These are phyloP conservation scores for Dioscorea cayenensis DNA, from an alignment of 116 monocot genomes.

Conservation along the genomic window DNA sequence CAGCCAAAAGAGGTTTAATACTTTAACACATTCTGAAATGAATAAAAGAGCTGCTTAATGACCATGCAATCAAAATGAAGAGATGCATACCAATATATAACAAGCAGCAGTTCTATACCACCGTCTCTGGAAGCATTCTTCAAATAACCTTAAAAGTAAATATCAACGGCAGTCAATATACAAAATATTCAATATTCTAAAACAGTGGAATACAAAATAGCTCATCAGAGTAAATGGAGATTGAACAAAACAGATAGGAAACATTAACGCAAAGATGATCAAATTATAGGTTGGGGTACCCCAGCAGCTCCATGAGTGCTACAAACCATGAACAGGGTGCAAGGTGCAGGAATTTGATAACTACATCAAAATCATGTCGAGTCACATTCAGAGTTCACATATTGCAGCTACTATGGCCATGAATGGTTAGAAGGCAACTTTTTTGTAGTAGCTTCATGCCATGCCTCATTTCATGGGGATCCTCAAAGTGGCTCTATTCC, in stretches of 20 bases:
- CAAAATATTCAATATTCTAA: background rate
- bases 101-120: constrained; percentile 99
- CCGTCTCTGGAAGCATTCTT: constrained; percentile 96
- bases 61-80: background rate
- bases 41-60: background rate
- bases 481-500: background rate
- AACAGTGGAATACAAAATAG: background rate
- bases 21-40: too few relatives aligned
- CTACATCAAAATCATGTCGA: too few relatives aligned
- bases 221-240: background rate
- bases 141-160: constrained; percentile 73
- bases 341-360: too few relatives aligned
- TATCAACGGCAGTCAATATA: background rate
- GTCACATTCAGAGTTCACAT: too few relatives aligned
- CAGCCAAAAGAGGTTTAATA: too few relatives aligned
- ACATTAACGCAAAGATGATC: too few relatives aligned
- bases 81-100: constrained; percentile 81
- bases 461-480: background rate
- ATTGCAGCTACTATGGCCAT: too few relatives aligned
- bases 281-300: too few relatives aligned
- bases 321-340: too few relatives aligned
- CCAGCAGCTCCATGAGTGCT: too few relatives aligned
- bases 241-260: too few relatives aligned
- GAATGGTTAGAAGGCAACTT: background rate
- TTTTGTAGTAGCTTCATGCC: background rate